Evolutionary conservation across 768 basidiomycete species (phyloP), one percentile per base, ranked within the genome.

Genomic region (Calocera cornea): DNA sequence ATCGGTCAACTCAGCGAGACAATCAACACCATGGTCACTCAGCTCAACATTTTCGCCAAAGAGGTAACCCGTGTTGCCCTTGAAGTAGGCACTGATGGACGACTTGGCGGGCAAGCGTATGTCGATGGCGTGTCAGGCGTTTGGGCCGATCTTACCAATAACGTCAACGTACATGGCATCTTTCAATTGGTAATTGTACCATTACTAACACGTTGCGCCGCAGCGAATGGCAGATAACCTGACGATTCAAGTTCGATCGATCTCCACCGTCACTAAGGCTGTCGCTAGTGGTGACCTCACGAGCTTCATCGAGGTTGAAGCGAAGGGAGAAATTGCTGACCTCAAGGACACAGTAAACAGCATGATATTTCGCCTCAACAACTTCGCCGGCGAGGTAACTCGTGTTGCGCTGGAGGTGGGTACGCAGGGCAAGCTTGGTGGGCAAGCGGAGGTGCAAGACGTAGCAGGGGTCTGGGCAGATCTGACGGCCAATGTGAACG

Each of bases 381-480:
- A 85, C 72, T 89, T 88, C 75, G 87, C 86, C 60, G 82, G 84
- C 34, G 87, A 89, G 74, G 88, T 97, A 68, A 97, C 95, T 77
- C 91, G 95, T 74, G 95, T 99, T 66, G 97, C 97, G 0, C 81
- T 93, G 36, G 95, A 99, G 76, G 95, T 99, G 73, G 95, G 95
- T 50, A 97, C 95, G 16, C 93, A 97, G 74, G 95, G 97, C 19
- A 97, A 97, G 78, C 80, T 98, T 3, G 95, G 97, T 72, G 97
- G 95, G 0, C 95, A 97, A 73, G 97, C 97, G 2, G 92, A 97
- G 76, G 92, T 97, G 11, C 93, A 92, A 68, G 92, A 94, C 67
- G 90, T 98, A 5, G 92, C 97, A 74, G 97, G 97, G 40, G 95
- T 93, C 38, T 99, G 97, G 97, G 91, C 95, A 73, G 94, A 95